phyloP scores from a whole-genome alignment of 1,284 basidiomycete genomes.

The Pyrrhoderma noxium region DNA sequence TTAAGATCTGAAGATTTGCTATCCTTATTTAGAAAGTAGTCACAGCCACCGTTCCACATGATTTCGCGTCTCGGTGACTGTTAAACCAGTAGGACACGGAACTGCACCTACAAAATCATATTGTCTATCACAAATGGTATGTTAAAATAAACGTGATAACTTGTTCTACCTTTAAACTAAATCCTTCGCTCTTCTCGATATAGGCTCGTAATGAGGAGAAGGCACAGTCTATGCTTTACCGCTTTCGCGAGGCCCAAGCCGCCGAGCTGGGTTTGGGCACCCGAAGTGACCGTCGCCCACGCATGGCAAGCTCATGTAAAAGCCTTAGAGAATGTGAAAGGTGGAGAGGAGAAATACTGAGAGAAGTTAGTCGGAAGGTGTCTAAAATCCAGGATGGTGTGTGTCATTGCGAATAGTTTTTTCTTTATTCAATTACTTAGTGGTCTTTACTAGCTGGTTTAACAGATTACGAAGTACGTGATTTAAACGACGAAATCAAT shows the following conservation, averaged over 20 bases:
- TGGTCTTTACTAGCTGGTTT: slow-evolving; percentile 58
- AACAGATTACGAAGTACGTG: slow-evolving; percentile 94
- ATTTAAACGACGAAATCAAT: slow-evolving; percentile 98
- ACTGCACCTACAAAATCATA: too few relatives aligned
- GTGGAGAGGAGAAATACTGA: slow-evolving; percentile 91
- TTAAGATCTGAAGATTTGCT: too few relatives aligned
- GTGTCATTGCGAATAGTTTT: slow-evolving; percentile 26
- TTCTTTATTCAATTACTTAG: not conserved
- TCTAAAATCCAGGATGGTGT: slow-evolving; percentile 95
- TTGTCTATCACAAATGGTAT: too few relatives aligned
- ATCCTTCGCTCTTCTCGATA: too few relatives aligned
- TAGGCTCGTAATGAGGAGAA: slow-evolving; percentile 97
- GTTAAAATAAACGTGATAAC: too few relatives aligned
- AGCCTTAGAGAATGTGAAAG: slow-evolving; percentile 89
- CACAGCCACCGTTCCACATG: too few relatives aligned
- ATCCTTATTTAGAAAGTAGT: too few relatives aligned
- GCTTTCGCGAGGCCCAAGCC: slow-evolving; percentile 95
- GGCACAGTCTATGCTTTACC: slow-evolving; percentile 97
- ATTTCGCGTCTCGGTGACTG: too few relatives aligned
- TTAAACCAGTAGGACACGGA: too few relatives aligned
- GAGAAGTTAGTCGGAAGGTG: slow-evolving; percentile 94
- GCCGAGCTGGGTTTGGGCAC: slow-evolving; percentile 88
- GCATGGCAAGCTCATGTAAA: slow-evolving; percentile 87
- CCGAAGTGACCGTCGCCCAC: slow-evolving; percentile 73
- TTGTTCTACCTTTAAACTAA: too few relatives aligned